Conservation (phyloP, 768 basidiomycete genomes). For the Rhodotorula diobovata region DNA sequence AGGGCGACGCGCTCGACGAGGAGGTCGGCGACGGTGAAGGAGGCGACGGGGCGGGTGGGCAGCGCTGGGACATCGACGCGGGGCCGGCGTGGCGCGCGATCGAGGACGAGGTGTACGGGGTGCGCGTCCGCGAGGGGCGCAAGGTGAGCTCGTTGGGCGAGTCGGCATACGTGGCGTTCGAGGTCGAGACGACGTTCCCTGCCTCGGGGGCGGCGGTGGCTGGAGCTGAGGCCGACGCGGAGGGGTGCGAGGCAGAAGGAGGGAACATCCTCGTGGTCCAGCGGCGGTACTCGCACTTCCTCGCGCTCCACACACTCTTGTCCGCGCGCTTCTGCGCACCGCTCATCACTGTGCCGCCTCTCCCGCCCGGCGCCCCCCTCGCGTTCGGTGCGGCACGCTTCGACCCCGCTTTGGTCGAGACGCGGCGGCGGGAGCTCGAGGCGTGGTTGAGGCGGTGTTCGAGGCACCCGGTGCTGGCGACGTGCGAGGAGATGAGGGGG, state of each 20-base stretch:
- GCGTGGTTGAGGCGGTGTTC: constrained; percentile 67
- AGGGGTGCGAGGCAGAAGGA: constrained; percentile 12
- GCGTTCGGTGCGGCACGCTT: constrained; percentile 66
- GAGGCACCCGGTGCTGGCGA: constrained; percentile 70
- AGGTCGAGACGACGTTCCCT: constrained; percentile 68
- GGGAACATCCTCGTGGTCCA: constrained; percentile 61
- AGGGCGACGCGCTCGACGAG: constrained; percentile 34
- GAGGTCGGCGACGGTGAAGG: constrained; percentile 2
- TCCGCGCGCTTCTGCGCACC: constrained; percentile 58
- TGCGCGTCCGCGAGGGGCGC: constrained; percentile 75
- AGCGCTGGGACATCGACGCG: constrained; percentile 37
- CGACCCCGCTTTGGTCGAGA: constrained; percentile 74
- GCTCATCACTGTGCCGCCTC: constrained; percentile 70
- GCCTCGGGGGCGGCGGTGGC: constrained; percentile 31
- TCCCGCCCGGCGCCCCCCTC: constrained; percentile 67
- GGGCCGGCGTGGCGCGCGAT: neutral
- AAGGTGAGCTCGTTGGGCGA: constrained; percentile 64
- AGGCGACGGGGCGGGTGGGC: neutral
- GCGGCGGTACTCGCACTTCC: constrained; percentile 79
- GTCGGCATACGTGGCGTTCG: constrained; percentile 66
- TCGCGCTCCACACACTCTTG: constrained; percentile 67
- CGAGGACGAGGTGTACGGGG: constrained; percentile 54
- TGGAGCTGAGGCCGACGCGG: constrained; percentile 15
- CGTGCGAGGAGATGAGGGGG: constrained; percentile 71
- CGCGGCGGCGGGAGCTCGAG: constrained; percentile 72